Evolutionary conservation across 371 early-diverging fungal species (phyloP), one percentile per base, ranked within the genome.

Genomic region (Mortierella sp.): DNA sequence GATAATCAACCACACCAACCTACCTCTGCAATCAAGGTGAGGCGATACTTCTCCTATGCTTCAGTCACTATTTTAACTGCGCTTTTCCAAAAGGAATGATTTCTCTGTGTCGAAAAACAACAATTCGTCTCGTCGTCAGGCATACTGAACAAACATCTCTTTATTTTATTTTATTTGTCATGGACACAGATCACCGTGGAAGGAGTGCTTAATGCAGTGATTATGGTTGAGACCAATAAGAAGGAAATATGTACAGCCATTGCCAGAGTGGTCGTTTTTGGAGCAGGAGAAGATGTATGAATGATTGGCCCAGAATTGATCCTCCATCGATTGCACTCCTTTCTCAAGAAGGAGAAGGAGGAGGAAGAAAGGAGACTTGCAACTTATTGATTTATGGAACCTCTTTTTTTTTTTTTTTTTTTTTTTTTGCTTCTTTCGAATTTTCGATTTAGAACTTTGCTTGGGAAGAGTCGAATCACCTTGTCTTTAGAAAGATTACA

Each of bases 401-500:
- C n/a, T n/a, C 25, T 25, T 59, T 15, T 51, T 44, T 16, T n/a
- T 5, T 23, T 1, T 48, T 16, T 18, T 37, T 37, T 46, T 50
- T 11, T 52, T 44, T 12, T 16, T 4, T 7, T 9, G 16, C 14
- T 51, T 1, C n/a, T 28, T 25, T n/a, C 53, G 50, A 52, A 18
- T 46, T 44, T 47, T 12, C 11, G 50, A 47, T 29, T 2, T 57
- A 72, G 70, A 70, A 48, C 7, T 59, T 69, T 21, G 47, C 66
- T n/a, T 79, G 79, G 79, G 73, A 79, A 26, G 79, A 79, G 21
- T 79, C 79, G 28, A 72, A 29, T 30, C 79, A 79, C 59, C 57
- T 79, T 18, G 79, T 79, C 0, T 79, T 79, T 48, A 79, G 62
- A 44, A 79, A 73, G 64, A 79, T 79, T 23, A 66, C 79, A 4